Base-by-base conservation (phyloP, 345 rosid species). In the Cardamine resedifolia region DNA sequence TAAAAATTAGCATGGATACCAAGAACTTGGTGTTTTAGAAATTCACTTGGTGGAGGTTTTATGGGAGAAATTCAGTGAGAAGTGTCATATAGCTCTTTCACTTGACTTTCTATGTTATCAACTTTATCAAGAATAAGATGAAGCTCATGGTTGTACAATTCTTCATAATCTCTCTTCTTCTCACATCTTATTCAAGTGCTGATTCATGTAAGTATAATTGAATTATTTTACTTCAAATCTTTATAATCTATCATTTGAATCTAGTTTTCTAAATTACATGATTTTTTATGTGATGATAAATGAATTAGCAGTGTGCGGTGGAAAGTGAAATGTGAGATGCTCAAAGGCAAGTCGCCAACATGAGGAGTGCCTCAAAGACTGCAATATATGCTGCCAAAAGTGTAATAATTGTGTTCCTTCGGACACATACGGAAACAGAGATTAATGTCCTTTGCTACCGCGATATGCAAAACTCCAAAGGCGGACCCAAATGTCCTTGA, bases 131-230 rank as follows among this genome's bases (percentile, higher is more conserved):
- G 10, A 44, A 71, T 21, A 26, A 39, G 53, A 71, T 71, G 61
- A 61, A 61, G 11, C 43, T 39, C 12, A 57, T 52, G 2, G 31
- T 45, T 34, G 36, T 71, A 30, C 43, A 72, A 43, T 48, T 81
- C 51, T 44, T 84, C 36, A 73, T 86, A 6, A 65, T 77, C 2
- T 75, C 73, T 48, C 74, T 90, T 50, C 31, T 87, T 58, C 68
- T 85, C 58, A 26, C 71, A 59, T 81, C 86, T 62, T 85, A 81
- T n/a, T 62, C 91, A 31, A 45, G 64, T 63, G 87, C 89, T 0
- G 82, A 73, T 62, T 82, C 88, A 14, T 69, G 89, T 85, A 71
- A 26, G 70, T 38, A 64, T 21, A 23, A 7, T 9, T 26, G 16
- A 39, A 39, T 39, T 39, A 4, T 38, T 38, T 38, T 3, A 38